A percentile compares a stretch with the other conserved stretches of the same genome.
Conservation (phyloP, 2,329 filamentous ascomycete genomes). For the Penicillium sp. region DNA sequence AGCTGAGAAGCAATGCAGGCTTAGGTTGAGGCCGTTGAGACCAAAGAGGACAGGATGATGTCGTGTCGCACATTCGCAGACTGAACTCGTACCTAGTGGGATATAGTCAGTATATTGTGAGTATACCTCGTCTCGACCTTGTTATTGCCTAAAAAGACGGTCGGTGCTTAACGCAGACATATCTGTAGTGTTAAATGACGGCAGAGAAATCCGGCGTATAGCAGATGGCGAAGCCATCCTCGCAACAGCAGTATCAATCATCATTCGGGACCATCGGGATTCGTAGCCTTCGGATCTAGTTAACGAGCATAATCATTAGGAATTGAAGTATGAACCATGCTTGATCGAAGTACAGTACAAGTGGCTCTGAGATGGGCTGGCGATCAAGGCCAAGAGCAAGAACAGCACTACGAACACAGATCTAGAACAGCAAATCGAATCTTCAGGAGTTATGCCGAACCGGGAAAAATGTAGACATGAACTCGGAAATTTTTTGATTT, state of each 20-base stretch:
- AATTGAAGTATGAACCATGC: neutral
- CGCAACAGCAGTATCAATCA: neutral
- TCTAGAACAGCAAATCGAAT: neutral
- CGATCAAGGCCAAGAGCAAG: neutral
- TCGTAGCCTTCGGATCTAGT: neutral
- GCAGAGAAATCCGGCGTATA: neutral
- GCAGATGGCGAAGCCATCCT: neutral
- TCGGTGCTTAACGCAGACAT: conserved; percentile 78
- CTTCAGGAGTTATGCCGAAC: neutral
- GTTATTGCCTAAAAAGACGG: conserved; percentile 67
- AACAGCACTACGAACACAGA: conserved; percentile 1
- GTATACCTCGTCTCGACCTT: conserved; percentile 69
- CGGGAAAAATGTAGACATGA: conserved; percentile 14
- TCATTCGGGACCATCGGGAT: neutral
- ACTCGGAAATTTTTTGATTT: conserved; percentile 39
- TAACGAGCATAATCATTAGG: too few species aligned
- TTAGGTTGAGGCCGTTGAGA: neutral
- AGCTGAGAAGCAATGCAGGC: neutral
- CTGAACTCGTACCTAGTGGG: conserved; percentile 35
- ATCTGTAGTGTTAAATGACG: conserved; percentile 55
- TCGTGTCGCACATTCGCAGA: conserved; percentile 35
- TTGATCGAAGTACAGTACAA: too few species aligned
- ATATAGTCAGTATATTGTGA: conserved; percentile 33
- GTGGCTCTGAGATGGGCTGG: too few species aligned
- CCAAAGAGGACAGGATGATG: conserved; percentile 20